phyloP scores from a whole-genome alignment of 2,329 filamentous ascomycete species.

The Fusarium praegraminearum region DNA sequence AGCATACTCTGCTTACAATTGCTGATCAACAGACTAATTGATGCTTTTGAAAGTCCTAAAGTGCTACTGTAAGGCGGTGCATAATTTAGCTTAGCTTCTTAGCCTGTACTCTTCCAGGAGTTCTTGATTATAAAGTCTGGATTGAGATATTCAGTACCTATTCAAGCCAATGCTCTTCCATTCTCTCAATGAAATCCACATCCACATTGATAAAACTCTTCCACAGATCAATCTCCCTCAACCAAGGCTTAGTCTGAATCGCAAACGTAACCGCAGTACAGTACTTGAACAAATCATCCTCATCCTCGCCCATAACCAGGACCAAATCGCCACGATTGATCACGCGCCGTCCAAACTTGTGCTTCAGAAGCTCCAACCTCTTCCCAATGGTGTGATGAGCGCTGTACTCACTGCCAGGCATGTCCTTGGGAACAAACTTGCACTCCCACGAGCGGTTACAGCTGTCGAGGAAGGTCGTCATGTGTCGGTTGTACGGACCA shows the following conservation, averaged over 20 bases:
- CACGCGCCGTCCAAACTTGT: slow-evolving; percentile 36
- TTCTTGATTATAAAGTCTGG: too few species aligned
- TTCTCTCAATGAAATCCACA: slow-evolving; percentile 32
- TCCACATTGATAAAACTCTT: slow-evolving; percentile 50
- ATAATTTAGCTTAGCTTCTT: too few species aligned
- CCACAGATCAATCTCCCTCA: slow-evolving; percentile 47
- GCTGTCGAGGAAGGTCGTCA: slow-evolving; percentile 46
- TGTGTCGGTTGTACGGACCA: slow-evolving; percentile 29
- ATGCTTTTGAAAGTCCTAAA: too few species aligned
- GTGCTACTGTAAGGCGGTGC: too few species aligned
- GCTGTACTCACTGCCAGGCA: slow-evolving; percentile 46
- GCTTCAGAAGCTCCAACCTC: slow-evolving; percentile 19
- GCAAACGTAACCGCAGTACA: slow-evolving; percentile 46
- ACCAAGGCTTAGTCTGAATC: slow-evolving; percentile 48
- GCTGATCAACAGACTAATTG: too few species aligned
- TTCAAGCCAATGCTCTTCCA: slow-evolving; percentile 40
- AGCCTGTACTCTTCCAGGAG: too few species aligned
- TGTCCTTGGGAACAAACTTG: slow-evolving; percentile 49
- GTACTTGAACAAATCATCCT: slow-evolving; percentile 40
- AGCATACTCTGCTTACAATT: too few species aligned
- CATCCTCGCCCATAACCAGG: slow-evolving; percentile 46
- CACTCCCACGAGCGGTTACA: slow-evolving; percentile 45
- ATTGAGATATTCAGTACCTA: too few species aligned
- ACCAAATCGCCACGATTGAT: slow-evolving; percentile 43
- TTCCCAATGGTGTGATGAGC: slow-evolving; percentile 20